phyloP scores from a whole-genome alignment of 139 green algal genomes.

The Closterium sp. region DNA sequence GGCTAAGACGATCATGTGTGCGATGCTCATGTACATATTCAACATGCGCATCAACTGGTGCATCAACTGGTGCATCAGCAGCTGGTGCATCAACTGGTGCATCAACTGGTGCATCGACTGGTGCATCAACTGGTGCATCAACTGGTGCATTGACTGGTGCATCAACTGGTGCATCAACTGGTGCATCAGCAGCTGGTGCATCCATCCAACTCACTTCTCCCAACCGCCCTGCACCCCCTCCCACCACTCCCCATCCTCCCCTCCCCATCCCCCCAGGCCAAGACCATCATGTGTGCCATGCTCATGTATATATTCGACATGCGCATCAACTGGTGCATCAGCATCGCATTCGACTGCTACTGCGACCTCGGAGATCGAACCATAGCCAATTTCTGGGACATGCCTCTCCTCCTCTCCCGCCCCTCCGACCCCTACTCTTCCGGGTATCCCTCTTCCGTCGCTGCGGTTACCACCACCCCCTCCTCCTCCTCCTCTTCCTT shows the following conservation, averaged over 20 bases:
- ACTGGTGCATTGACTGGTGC: no score
- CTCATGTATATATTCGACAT: conserved; percentile 21
- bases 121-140: no score
- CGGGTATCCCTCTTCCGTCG: neutral
- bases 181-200: neutral
- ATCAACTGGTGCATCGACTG: no score
- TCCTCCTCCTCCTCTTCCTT: neutral
- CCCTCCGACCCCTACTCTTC: neutral
- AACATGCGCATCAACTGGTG: conserved; percentile 20
- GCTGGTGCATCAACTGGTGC: neutral
- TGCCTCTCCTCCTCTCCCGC: neutral
- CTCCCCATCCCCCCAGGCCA: neutral
- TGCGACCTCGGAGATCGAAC: neutral
- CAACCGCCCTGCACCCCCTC: neutral
- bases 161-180: no score
- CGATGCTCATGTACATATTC: conserved; percentile 14
- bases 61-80: neutral
- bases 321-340: conserved; percentile 11
- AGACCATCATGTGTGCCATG: conserved; percentile 7
- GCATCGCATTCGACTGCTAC: conserved; percentile 9
- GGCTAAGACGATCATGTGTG: conserved; percentile 7
- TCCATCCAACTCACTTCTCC: neutral
- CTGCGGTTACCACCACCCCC: neutral
- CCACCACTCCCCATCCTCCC: neutral
- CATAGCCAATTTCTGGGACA: conserved; percentile 5